These are phyloP conservation scores for Tremella yokohamensis DNA, from an alignment of 768 basidiomycete species.

Conservation along the genomic window DNA sequence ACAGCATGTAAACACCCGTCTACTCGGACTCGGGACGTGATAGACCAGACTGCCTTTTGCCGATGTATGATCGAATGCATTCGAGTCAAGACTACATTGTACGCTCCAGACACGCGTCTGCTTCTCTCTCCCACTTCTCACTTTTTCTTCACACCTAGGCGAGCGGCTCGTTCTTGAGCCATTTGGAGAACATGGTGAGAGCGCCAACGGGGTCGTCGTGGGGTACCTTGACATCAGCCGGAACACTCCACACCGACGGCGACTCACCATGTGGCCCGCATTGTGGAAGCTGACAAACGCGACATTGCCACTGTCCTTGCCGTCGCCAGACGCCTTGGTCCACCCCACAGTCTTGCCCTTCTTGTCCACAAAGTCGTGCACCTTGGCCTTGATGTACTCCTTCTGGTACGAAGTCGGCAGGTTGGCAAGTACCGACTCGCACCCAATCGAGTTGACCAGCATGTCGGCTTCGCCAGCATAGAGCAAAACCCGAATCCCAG, in stretches of 20 bases:
- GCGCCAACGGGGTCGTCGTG: slow-evolving; percentile 85
- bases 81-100: too few relatives aligned
- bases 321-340: slow-evolving; percentile 67
- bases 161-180: slow-evolving; percentile 52
- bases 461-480: slow-evolving; percentile 65
- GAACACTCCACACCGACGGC: neutral
- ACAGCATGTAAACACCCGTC: slow-evolving; percentile 31
- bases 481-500: slow-evolving; percentile 76
- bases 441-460: slow-evolving; percentile 44
- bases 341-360: slow-evolving; percentile 63
- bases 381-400: slow-evolving; percentile 59
- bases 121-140: too few relatives aligned
- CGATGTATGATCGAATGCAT: too few relatives aligned
- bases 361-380: slow-evolving; percentile 58
- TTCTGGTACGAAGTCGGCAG: slow-evolving; percentile 62
- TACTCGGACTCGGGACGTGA: too few relatives aligned
- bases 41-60: too few relatives aligned
- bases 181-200: slow-evolving; percentile 58
- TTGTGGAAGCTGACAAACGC: slow-evolving; percentile 74
- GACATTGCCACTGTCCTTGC: slow-evolving; percentile 65
- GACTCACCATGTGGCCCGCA: slow-evolving; percentile 65
- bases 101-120: too few relatives aligned
- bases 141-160: slow-evolving; percentile 14
- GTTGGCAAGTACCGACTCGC: slow-evolving; percentile 57
- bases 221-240: slow-evolving; percentile 61